phyloP scores from a whole-genome alignment of 805 yeast species.

The Saccharomycopsis sp. region DNA sequence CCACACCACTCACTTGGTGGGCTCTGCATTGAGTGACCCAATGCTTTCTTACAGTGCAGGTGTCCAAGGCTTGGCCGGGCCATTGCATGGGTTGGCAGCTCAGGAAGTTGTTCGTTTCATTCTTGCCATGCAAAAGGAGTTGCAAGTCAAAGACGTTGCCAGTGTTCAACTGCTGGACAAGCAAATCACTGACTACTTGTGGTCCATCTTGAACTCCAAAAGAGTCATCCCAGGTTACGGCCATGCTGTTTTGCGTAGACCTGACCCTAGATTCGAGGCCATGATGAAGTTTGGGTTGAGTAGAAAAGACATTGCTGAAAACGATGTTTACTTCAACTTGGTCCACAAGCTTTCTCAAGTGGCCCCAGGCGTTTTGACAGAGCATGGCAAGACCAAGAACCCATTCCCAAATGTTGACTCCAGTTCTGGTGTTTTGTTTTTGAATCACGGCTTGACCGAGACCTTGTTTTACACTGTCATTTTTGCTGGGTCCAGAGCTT shows the following conservation, averaged over 20 bases:
- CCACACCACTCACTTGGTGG: conserved; percentile 74
- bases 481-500: conserved; percentile 74
- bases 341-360: conserved; percentile 57
- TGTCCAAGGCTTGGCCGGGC: conserved; percentile 77
- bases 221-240: conserved; percentile 86
- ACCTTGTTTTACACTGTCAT: conserved; percentile 69
- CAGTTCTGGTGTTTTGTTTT: conserved; percentile 67
- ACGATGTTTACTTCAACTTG: conserved; percentile 56
- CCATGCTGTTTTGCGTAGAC: conserved; percentile 75
- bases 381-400: conserved; percentile 80
- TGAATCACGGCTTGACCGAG: conserved; percentile 71
- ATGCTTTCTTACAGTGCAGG: conserved; percentile 71
- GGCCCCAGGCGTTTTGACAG: conserved; percentile 65
- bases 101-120: conserved; percentile 78
- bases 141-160: conserved; percentile 22
- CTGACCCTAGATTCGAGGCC: conserved; percentile 76
- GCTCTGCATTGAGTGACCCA: conserved; percentile 73
- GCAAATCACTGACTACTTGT: conserved; percentile 55
- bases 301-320: conserved; percentile 42
- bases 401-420: conserved; percentile 84
- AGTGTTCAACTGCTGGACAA: conserved; percentile 23
- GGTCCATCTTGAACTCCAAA: conserved; percentile 63
- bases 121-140: conserved; percentile 47
- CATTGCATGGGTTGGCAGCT: conserved; percentile 78
- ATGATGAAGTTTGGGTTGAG: conserved; percentile 57